phyloP scores from a whole-genome alignment of 306 rosid species.

The Adenanthera pavonina region DNA sequence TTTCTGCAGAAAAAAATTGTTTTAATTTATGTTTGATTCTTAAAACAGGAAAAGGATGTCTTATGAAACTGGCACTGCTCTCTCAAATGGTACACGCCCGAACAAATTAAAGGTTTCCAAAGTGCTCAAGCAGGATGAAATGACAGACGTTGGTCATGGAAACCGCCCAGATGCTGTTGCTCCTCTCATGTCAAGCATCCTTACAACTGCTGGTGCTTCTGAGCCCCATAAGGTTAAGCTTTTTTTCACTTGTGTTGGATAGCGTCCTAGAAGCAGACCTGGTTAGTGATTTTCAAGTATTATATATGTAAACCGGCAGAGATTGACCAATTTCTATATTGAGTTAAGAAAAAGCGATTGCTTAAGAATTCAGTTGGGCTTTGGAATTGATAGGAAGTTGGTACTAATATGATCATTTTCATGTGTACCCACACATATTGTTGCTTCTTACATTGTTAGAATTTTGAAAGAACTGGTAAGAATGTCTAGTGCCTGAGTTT shows the following conservation, averaged over 20 bases:
- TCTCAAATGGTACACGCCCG: constrained; percentile 60
- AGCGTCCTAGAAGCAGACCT: not conserved
- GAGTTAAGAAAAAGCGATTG: not conserved
- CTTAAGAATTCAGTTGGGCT: constrained; percentile 11
- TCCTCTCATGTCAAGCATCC: constrained; percentile 46
- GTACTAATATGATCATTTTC: not conserved
- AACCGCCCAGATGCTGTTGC: constrained; percentile 48
- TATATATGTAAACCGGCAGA: not conserved
- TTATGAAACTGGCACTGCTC: constrained; percentile 51
- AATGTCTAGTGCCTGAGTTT: not conserved
- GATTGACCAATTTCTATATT: constrained; percentile 2
- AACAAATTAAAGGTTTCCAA: constrained; percentile 55
- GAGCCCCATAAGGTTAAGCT: constrained; percentile 58
- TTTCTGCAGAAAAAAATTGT: constrained; percentile 1
- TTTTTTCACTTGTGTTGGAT: constrained; percentile 35
- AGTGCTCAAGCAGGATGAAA: constrained; percentile 50
- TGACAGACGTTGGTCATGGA: constrained; percentile 46
- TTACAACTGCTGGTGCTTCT: constrained; percentile 50
- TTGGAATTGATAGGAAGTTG: constrained; percentile 27
- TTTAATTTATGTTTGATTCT: constrained; percentile 37
- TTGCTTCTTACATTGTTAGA: not conserved
- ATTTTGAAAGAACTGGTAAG: constrained; percentile 11
- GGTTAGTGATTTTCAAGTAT: not conserved
- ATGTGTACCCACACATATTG: not conserved
- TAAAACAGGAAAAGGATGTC: constrained; percentile 75